phyloP scores from a whole-genome alignment of 768 basidiomycete species.

The Boletus reticuloceps region DNA sequence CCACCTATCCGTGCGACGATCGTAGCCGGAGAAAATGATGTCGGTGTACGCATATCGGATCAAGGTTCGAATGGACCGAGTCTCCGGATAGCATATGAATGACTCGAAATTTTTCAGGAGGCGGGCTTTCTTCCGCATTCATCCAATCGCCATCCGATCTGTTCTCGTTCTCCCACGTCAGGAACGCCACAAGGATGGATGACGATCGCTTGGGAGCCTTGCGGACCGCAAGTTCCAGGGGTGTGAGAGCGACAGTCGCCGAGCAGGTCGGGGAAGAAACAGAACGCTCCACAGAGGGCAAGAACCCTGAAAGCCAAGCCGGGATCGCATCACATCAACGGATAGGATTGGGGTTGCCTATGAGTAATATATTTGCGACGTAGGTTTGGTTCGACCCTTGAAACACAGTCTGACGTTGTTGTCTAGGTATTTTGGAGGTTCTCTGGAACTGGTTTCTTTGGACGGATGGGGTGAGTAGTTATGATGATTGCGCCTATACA shows the following conservation, averaged over 20 bases:
- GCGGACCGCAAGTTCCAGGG: conserved; percentile 57
- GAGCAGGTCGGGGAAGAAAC: conserved; percentile 58
- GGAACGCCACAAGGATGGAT: conserved; percentile 71
- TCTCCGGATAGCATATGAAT: not conserved
- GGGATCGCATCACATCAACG: conserved; percentile 54
- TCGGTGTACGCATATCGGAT: conserved; percentile 87
- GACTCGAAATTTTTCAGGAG: conserved; percentile 46
- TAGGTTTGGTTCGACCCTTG: conserved; percentile 32
- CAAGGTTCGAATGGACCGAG: conserved; percentile 52
- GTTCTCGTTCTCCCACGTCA: conserved; percentile 86
- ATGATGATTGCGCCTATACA: not conserved
- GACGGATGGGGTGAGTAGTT: conserved; percentile 77
- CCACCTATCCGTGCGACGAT: conserved; percentile 77
- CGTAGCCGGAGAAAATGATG: conserved; percentile 66
- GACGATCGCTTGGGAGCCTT: conserved; percentile 65
- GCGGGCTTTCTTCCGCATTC: conserved; percentile 57
- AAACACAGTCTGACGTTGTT: not conserved
- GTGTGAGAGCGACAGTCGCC: conserved; percentile 73
- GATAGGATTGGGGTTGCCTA: conserved; percentile 82
- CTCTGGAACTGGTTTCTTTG: conserved; percentile 71
- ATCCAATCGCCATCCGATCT: conserved; percentile 70
- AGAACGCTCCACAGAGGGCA: conserved; percentile 19
- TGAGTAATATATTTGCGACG: conserved; percentile 89
- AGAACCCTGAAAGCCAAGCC: conserved; percentile 42
- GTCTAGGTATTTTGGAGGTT: conserved; percentile 77